phyloP scores from a whole-genome alignment of 768 basidiomycete species.

The Termitomyces sp. region DNA sequence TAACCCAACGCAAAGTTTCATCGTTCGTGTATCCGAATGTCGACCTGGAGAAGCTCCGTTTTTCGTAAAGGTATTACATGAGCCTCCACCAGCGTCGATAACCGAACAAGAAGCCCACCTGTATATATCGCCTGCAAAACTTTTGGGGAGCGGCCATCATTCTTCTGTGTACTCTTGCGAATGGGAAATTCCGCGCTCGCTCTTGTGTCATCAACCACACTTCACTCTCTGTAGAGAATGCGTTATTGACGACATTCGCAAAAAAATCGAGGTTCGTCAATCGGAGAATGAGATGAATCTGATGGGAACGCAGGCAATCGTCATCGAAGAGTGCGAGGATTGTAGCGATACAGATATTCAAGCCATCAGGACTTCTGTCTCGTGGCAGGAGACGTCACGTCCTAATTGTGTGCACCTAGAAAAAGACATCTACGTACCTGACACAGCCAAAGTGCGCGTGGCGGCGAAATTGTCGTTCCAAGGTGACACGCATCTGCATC shows the following conservation, averaged over 20 bases:
- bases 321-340: neutral
- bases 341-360: neutral
- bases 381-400: conserved; percentile 25
- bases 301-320: neutral
- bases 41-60: neutral
- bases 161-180: conserved; percentile 48
- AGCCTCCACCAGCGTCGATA: conserved; percentile 3
- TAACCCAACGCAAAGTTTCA: too few species aligned
- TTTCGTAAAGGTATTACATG: conserved; percentile 4
- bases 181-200: conserved; percentile 23
- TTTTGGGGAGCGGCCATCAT: conserved; percentile 46
- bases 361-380: conserved; percentile 17
- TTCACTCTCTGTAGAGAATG: conserved; percentile 35
- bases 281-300: neutral
- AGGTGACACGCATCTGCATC: conserved; percentile 31
- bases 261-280: neutral
- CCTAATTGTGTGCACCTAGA: conserved; percentile 28
- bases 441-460: conserved; percentile 35
- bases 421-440: conserved; percentile 16
- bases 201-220: neutral
- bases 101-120: conserved; percentile 38
- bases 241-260: conserved; percentile 24
- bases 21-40: too few species aligned
- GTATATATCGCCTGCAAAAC: conserved; percentile 36
- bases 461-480: conserved; percentile 40